A percentile compares a stretch with the other conserved stretches of the same genome.
Conservation (phyloP, 495 filamentous ascomycete genomes). For the Penicillium bialowiezense region DNA sequence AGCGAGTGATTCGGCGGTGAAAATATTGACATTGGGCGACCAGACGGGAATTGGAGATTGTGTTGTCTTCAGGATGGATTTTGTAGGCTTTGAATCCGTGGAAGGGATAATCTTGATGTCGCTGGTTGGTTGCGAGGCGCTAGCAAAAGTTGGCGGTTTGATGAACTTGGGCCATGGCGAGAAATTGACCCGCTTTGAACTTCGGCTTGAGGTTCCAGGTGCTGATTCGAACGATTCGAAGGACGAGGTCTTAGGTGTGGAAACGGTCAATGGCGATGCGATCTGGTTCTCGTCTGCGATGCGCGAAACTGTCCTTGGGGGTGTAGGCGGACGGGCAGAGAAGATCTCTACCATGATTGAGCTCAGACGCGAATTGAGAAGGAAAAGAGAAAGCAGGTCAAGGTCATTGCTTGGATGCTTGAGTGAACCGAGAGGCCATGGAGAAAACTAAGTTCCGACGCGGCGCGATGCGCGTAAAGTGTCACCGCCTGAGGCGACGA, state of each 20-base stretch:
- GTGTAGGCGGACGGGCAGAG: slow-evolving; percentile 58
- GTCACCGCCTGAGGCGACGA: slow-evolving; percentile 31
- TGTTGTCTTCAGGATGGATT: slow-evolving; percentile 80
- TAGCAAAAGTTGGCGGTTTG: slow-evolving; percentile 50
- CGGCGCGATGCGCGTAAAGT: slow-evolving; percentile 46
- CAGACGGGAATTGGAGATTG: slow-evolving; percentile 42
- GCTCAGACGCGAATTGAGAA: slow-evolving; percentile 11
- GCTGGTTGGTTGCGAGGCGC: slow-evolving; percentile 43
- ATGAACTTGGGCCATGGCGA: slow-evolving; percentile 71
- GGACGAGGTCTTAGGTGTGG: slow-evolving; percentile 50
- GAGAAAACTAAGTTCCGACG: slow-evolving; percentile 28
- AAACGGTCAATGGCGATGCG: slow-evolving; percentile 33
- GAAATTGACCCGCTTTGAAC: slow-evolving; percentile 71
- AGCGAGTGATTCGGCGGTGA: slow-evolving; percentile 45
- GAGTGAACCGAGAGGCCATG: no score
- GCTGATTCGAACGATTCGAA: slow-evolving; percentile 38
- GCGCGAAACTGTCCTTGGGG: slow-evolving; percentile 56
- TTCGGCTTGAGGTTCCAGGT: slow-evolving; percentile 33
- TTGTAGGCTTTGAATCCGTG: slow-evolving; percentile 64
- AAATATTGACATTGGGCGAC: slow-evolving; percentile 36
- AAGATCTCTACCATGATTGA: slow-evolving; percentile 54
- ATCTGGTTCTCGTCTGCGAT: slow-evolving; percentile 26
- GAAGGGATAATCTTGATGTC: slow-evolving; percentile 49
- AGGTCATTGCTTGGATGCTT: slow-evolving; percentile 36
- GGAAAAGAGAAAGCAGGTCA: slow-evolving; percentile 10